Evolutionary conservation across 2,329 filamentous ascomycete species (phyloP), one percentile per base, ranked within the genome.

Genomic region (Talaromyces sp.): DNA sequence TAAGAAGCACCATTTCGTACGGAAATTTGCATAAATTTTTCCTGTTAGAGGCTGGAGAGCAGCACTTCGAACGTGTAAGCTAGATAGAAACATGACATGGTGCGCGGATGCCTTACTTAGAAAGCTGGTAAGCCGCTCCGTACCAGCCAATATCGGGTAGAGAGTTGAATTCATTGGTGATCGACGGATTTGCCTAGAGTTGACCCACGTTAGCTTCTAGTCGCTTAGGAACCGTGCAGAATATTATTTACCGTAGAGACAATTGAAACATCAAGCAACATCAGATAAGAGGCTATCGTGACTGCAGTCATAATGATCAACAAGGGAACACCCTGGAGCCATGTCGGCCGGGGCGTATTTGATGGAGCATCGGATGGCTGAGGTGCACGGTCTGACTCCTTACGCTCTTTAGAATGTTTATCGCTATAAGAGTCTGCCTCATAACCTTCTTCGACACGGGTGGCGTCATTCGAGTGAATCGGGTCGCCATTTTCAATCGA

Each of bases 71-170:
- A 33, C 9, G 27, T 30, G 13, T 30, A 19, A 40, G 33, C 14
- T 5, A n/a, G 19, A 19, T 10, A 16, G 17, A 17, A 14, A 19
- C 30, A 2, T 19, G 9, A 2, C 1, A 13, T n/a, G 8, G 10
- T 32, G n/a, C 3, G 24, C 10, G 22, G 22, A 27, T 29, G 46
- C 50, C 37, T 43, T 27, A 44, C 22, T 6, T n/a, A n/a, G n/a
- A n/a, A n/a, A 52, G 19, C 17, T 42, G 37, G 20, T 52, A 52
- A 9, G 50, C 37, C 22, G 36, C 37, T 10, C 50, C 50, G 39
- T 52, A 52, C 50, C 50, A 52, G 9, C 44, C 50, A 3, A 52
- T 30, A 39, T 52, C 50, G 8, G 16, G 7, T 8, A 52, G 50
- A 5, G 50, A 52, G 32, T 52, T 17, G 24, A 52, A 52, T 6